Conservation (phyloP, 495 filamentous ascomycete genomes). For the Aspergillus diversus region DNA sequence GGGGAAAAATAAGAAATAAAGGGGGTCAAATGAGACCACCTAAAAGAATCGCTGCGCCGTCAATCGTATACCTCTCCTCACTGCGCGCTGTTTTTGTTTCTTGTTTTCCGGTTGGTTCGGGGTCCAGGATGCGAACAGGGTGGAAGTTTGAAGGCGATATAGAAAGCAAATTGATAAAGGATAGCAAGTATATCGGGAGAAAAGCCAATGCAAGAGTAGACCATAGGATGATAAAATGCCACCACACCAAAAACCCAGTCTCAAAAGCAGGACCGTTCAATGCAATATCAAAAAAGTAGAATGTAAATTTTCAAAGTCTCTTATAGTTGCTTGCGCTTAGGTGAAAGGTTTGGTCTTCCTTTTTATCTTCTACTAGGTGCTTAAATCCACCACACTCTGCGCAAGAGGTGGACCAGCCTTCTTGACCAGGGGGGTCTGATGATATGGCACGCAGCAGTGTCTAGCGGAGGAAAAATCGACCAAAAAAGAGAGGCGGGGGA, state of each 20-base stretch:
- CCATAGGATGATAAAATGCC: constrained; percentile 6
- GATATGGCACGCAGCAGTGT: background rate
- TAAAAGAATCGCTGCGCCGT: no score
- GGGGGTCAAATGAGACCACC: no score
- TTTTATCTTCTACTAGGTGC: no score
- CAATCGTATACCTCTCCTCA: no score
- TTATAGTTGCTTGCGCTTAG: no score
- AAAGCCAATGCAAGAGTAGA: background rate
- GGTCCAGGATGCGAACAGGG: background rate
- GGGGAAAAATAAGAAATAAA: no score
- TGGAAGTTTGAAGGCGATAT: background rate
- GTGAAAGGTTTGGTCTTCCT: no score
- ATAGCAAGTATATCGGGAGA: background rate
- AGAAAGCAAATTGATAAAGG: background rate
- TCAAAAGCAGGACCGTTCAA: background rate
- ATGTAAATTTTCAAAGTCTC: no score
- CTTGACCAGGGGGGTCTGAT: background rate
- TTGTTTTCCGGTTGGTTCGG: background rate
- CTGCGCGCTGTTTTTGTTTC: background rate
- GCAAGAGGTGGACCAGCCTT: background rate
- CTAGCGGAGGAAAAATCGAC: background rate
- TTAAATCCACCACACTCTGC: no score
- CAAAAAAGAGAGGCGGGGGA: constrained; percentile 1
- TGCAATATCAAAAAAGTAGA: constrained; percentile 1
- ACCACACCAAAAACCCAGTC: constrained; percentile 9